Evolutionary conservation across 1,284 basidiomycete genomes (phyloP).

Genomic region (Tylopilus sp.): DNA sequence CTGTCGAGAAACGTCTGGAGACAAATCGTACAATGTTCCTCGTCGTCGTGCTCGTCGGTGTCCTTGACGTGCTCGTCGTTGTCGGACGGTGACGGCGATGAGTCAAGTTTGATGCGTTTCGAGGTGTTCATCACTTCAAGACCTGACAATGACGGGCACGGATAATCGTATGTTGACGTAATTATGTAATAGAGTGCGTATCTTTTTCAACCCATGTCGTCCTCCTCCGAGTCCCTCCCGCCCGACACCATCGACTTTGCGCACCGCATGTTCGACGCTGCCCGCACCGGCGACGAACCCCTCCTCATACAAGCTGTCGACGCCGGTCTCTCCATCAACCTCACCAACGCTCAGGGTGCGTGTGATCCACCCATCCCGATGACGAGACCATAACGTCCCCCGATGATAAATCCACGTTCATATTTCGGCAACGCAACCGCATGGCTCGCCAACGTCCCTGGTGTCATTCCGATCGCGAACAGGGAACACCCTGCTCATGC

Average conservation of each 20-base stretch:
- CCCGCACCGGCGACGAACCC: slow-evolving; percentile 68
- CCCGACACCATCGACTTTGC: slow-evolving; percentile 75
- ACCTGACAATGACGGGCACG: no score
- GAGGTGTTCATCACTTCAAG: slow-evolving; percentile 8
- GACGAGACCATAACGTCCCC: neutral
- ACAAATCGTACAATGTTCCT: slow-evolving; percentile 77
- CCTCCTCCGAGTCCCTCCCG: slow-evolving; percentile 40
- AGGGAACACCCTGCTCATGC: slow-evolving; percentile 88
- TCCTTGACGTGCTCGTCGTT: neutral
- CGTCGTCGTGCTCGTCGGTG: neutral
- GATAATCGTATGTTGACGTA: no score
- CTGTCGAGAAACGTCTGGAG: slow-evolving; percentile 81
- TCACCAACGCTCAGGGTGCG: slow-evolving; percentile 80
- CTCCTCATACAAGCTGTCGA: slow-evolving; percentile 71
- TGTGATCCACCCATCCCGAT: slow-evolving; percentile 1
- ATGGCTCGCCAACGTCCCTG: no score
- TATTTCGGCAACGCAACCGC: no score
- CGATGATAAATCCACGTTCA: no score
- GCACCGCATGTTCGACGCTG: slow-evolving; percentile 81
- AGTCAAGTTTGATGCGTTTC: slow-evolving; percentile 44
- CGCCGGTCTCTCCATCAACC: slow-evolving; percentile 80
- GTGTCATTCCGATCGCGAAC: neutral
- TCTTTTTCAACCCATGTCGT: neutral
- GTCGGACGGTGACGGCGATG: slow-evolving; percentile 12
- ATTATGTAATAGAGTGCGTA: no score